Evolutionary conservation across 768 basidiomycete genomes (phyloP).

Genomic region (Termitomyces bulborhizus): DNA sequence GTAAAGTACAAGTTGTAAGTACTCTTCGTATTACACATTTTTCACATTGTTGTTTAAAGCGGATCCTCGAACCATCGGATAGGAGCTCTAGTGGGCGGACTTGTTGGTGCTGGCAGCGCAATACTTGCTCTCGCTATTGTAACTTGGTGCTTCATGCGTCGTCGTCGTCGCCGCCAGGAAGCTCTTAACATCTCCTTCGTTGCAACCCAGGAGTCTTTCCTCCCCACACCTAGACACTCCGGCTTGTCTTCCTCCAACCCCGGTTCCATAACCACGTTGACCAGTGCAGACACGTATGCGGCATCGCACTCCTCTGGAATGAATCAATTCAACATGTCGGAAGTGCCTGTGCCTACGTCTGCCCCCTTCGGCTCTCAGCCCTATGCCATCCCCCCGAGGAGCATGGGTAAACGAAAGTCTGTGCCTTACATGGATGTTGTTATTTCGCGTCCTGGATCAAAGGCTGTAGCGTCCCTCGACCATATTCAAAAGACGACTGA

Average conservation of each 20-base stretch:
- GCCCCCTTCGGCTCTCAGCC: neutral
- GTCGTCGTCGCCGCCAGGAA: slow-evolving; percentile 13
- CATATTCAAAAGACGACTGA: slow-evolving; percentile 1
- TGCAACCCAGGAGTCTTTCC: slow-evolving; percentile 7
- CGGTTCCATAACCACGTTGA: neutral
- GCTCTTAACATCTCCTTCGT: slow-evolving; percentile 3
- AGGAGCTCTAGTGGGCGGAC: slow-evolving; percentile 13
- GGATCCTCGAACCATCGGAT: slow-evolving; percentile 4
- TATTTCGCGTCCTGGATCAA: neutral
- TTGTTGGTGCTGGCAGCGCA: slow-evolving; percentile 11
- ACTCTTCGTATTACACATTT: too few species aligned
- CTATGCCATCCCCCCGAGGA: neutral
- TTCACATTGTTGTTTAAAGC: neutral
- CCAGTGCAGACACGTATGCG: neutral
- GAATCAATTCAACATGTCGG: neutral
- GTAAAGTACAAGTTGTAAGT: slow-evolving; percentile 2
- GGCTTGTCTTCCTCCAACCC: neutral
- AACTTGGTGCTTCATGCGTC: slow-evolving; percentile 9
- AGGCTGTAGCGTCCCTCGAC: neutral
- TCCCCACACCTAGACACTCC: neutral
- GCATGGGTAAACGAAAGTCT: slow-evolving; percentile 10
- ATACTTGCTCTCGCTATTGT: slow-evolving; percentile 11
- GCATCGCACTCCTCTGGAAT: neutral
- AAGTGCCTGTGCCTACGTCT: neutral
- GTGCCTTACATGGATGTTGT: slow-evolving; percentile 12